These are phyloP conservation scores for Trichoderma arundinaceum DNA, from an alignment of 2,329 filamentous ascomycete species.

Conservation along the genomic window DNA sequence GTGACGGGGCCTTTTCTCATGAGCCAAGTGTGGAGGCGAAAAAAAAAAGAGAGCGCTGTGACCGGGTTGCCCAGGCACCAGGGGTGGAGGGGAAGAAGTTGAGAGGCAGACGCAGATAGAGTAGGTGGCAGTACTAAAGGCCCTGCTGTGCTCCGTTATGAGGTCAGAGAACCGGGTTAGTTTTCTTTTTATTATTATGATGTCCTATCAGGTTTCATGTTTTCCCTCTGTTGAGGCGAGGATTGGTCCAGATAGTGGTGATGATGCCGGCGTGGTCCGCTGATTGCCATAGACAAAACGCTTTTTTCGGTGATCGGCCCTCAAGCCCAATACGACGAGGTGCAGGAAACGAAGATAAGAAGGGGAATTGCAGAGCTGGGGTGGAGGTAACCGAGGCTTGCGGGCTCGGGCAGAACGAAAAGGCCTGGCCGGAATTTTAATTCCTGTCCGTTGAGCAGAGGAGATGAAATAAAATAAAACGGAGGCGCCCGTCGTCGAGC, in stretches of 20 bases:
- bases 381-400: conserved; percentile 12
- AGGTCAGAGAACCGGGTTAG: conserved; percentile 7
- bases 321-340: conserved; percentile 18
- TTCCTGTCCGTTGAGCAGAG: background rate
- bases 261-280: conserved; percentile 8
- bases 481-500: background rate
- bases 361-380: conserved; percentile 15
- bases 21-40: conserved; percentile 28
- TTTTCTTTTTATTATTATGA: background rate
- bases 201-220: background rate
- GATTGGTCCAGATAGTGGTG: background rate
- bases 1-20: conserved; percentile 17
- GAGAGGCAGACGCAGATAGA: background rate
- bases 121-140: conserved; percentile 23
- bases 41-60: conserved; percentile 17
- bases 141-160: conserved; percentile 18
- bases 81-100: conserved; percentile 7
- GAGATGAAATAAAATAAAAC: conserved; percentile 5
- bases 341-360: conserved; percentile 21
- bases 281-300: background rate
- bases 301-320: conserved; percentile 14
- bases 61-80: conserved; percentile 20
- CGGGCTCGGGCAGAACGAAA: conserved; percentile 22
- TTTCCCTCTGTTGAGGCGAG: background rate
- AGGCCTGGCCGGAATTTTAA: conserved; percentile 13